These are phyloP conservation scores for Aspergillus japonicus DNA, from an alignment of 2,329 filamentous ascomycete species.

Conservation along the genomic window DNA sequence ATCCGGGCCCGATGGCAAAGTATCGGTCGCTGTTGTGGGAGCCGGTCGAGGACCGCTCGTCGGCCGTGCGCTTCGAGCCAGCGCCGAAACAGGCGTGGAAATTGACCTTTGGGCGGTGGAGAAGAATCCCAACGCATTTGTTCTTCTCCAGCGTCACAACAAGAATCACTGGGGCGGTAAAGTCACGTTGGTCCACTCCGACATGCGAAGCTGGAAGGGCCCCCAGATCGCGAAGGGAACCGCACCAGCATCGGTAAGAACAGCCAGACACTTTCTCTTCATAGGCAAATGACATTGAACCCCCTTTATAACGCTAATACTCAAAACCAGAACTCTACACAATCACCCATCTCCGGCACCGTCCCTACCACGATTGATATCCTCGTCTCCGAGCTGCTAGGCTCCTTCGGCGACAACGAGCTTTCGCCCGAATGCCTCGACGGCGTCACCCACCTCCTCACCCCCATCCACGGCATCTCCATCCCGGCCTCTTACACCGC, in stretches of 20 bases:
- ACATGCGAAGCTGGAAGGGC: constrained; percentile 96
- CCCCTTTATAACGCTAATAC: no score
- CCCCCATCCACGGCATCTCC: constrained; percentile 77
- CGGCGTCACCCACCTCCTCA: constrained; percentile 88
- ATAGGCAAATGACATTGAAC: constrained; percentile 15
- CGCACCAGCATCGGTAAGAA: constrained; percentile 12
- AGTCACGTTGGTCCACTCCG: constrained; percentile 88
- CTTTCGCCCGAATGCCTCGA: constrained; percentile 95
- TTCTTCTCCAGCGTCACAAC: constrained; percentile 86
- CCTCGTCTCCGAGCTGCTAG: constrained; percentile 87
- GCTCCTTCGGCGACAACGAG: constrained; percentile 93
- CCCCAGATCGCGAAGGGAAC: constrained; percentile 48
- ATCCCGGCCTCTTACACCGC: constrained; percentile 93
- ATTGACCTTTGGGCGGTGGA: constrained; percentile 91
- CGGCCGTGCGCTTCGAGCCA: constrained; percentile 79
- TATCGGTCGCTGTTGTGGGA: constrained; percentile 88
- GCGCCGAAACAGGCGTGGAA: constrained; percentile 69
- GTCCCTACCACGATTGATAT: constrained; percentile 66
- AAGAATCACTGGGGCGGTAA: constrained; percentile 72
- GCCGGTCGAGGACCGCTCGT: constrained; percentile 91
- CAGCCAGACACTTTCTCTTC: constrained; percentile 27
- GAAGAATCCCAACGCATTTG: constrained; percentile 97
- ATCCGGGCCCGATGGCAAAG: constrained; percentile 66
- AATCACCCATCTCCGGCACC: constrained; percentile 25
- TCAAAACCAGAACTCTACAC: constrained; percentile 39